A percentile compares a stretch with the other conserved stretches of the same genome.
phyloP scores from a whole-genome alignment of 2,329 filamentous ascomycete species.

The Dissoconium aciculare region DNA sequence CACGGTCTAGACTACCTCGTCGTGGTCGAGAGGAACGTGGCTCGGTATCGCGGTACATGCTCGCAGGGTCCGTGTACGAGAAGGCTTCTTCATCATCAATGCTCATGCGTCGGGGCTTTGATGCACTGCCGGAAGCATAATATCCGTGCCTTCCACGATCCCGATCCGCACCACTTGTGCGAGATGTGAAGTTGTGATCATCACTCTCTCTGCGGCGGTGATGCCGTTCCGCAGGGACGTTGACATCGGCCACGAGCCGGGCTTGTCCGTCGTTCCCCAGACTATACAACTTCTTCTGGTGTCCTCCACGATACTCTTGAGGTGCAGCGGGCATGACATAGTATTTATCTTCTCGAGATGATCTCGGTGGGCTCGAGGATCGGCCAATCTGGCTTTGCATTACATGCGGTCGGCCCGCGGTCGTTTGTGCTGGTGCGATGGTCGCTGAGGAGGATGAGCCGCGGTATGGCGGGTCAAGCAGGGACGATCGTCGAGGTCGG shows the following conservation, averaged over 20 bases:
- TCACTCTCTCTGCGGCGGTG: slow-evolving; percentile 21
- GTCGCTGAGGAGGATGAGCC: slow-evolving; percentile 13
- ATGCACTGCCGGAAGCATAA: slow-evolving; percentile 18
- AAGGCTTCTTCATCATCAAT: slow-evolving; percentile 31
- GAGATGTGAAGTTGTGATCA: slow-evolving; percentile 16
- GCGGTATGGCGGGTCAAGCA: slow-evolving; percentile 26
- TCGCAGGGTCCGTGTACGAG: slow-evolving; percentile 36
- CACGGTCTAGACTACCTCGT: slow-evolving; percentile 31
- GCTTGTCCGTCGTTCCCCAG: slow-evolving; percentile 31
- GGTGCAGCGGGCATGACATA: slow-evolving; percentile 26
- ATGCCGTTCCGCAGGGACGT: slow-evolving; percentile 26
- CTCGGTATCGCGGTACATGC: slow-evolving; percentile 38
- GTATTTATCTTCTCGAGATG: slow-evolving; percentile 23
- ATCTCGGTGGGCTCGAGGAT: slow-evolving; percentile 30
- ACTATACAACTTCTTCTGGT: slow-evolving; percentile 36
- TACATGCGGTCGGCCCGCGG: slow-evolving; percentile 18
- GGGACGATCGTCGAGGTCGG: slow-evolving; percentile 32
- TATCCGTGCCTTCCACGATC: slow-evolving; percentile 20
- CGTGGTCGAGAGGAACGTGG: slow-evolving; percentile 31
- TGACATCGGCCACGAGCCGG: slow-evolving; percentile 26
- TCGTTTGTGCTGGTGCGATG: slow-evolving; percentile 19
- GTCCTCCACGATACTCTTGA: slow-evolving; percentile 16
- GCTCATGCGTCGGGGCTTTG: slow-evolving; percentile 14
- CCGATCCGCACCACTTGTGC: slow-evolving; percentile 8
- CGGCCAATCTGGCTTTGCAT: slow-evolving; percentile 21